Base-by-base conservation (phyloP, 1,284 basidiomycete species). In the Cutaneotrichosporon sp. region DNA sequence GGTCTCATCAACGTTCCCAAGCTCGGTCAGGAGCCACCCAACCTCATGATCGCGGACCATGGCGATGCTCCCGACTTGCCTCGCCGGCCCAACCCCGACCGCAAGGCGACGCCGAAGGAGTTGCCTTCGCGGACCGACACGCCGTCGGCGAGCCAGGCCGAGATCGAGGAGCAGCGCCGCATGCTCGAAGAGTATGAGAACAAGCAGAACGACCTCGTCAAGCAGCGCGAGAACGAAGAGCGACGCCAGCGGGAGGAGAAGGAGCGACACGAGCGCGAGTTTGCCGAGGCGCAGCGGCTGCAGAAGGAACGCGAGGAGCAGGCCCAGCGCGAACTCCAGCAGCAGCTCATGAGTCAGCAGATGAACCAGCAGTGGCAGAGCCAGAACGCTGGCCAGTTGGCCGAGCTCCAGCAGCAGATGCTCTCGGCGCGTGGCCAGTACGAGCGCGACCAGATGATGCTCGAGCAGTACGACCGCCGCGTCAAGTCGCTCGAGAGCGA, bases 151-250 rank as follows among this genome's bases (percentile, higher is more conserved):
- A 89, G 88, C 71, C 85, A 86, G 50, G 87, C 87, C 4, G 90
- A 91, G 73, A 88, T 98, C 65, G 89, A 88, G 63, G 94, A 98
- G 78, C 97, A 99, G 82, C 91, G 91, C 9, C 89, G 91, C 22
- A 88, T 99, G 86, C 86, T 99, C 65, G 95, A 96, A 76, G 88
- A 98, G 78, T 99, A 98, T 76, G 97, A 99, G 80, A 90, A 94
- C 56, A 93, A 98, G 78, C 97, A 99, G 75, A 86, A 88, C 26
- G 88, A 89, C 2, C 82, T 98, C 32, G 85, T 88, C 53, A 85
- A 89, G 31, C 86, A 90, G 67, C 87, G 92, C 59, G 91, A 94
- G 69, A 86, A 86, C 0, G 96, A 97, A 74, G 91, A 95, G 76
- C 87, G 86, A 32, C 85, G 84, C 18, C 87, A 92, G 61, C 84